phyloP scores from a whole-genome alignment of 129 eudicot species.

The Rutidosis leptorrhynchoides region DNA sequence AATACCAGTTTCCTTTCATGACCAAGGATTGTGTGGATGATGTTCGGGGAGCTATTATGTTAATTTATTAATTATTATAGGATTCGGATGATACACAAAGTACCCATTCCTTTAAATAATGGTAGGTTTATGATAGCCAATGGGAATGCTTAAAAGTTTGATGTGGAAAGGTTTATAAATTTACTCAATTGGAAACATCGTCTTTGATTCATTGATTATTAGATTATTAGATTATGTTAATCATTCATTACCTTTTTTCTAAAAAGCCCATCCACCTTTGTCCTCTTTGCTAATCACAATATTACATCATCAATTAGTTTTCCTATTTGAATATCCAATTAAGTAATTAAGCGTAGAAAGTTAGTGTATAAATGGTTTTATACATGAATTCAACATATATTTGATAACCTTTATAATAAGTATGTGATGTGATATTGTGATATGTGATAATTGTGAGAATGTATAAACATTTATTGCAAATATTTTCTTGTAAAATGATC shows the following conservation, averaged over 20 bases:
- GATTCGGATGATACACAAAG: background rate
- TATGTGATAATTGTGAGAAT: too few relatives aligned
- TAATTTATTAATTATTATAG: background rate
- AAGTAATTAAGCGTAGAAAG: background rate
- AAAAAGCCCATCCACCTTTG: conserved; percentile 9
- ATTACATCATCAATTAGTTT: background rate
- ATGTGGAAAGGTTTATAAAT: background rate
- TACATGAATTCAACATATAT: background rate
- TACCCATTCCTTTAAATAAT: background rate
- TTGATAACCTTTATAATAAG: background rate
- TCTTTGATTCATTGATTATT: background rate
- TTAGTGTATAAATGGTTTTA: background rate
- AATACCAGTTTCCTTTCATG: too few relatives aligned
- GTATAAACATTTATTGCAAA: too few relatives aligned
- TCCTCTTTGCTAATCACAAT: background rate
- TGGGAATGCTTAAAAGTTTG: conserved; percentile 3
- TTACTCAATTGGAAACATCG: background rate
- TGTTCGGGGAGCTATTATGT: background rate
- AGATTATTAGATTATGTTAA: background rate
- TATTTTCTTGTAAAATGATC: background rate
- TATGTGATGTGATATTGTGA: too few relatives aligned
- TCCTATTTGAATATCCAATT: background rate
- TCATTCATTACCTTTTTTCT: conserved; percentile 9
- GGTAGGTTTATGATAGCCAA: conserved; percentile 4
- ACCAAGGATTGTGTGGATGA: background rate